Evolutionary conservation across 1,284 basidiomycete genomes (phyloP).

Genomic region (Termitomyces sp.): DNA sequence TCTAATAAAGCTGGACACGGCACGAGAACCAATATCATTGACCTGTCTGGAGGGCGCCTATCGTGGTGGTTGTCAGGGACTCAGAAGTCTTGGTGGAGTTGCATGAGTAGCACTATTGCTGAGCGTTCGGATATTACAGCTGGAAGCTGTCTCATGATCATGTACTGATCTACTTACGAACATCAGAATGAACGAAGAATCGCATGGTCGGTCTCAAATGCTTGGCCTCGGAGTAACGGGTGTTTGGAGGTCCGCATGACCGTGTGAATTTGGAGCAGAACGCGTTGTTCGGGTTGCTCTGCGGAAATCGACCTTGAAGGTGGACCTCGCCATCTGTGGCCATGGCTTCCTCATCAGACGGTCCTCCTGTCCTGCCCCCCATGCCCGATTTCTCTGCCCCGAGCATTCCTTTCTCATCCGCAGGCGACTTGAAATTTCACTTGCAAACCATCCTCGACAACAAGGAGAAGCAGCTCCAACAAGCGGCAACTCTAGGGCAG

Average conservation of each 20-base stretch:
- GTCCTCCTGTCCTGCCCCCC: slow-evolving; percentile 24
- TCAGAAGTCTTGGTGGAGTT: too few relatives aligned
- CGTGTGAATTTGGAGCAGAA: slow-evolving; percentile 20
- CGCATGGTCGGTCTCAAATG: too few relatives aligned
- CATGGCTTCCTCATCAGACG: slow-evolving; percentile 26
- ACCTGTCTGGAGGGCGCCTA: background rate
- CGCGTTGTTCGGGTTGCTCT: slow-evolving; percentile 18
- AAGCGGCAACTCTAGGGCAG: slow-evolving; percentile 86
- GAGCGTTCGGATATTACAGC: background rate
- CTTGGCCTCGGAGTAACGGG: background rate
- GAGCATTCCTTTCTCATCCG: slow-evolving; percentile 37
- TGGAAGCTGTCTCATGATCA: background rate
- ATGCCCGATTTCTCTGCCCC: slow-evolving; percentile 32
- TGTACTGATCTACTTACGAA: background rate
- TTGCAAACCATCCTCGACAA: slow-evolving; percentile 79
- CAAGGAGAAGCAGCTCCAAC: slow-evolving; percentile 87
- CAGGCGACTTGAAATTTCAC: slow-evolving; percentile 66
- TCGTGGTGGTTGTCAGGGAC: background rate
- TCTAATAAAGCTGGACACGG: background rate
- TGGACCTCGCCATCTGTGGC: slow-evolving; percentile 16
- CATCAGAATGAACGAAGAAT: background rate
- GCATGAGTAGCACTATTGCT: too few relatives aligned
- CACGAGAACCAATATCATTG: background rate
- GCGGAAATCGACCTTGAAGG: slow-evolving; percentile 12
- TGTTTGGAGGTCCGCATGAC: slow-evolving; percentile 14